Evolutionary conservation across 2,329 filamentous ascomycete genomes (phyloP), one percentile per base, ranked within the genome.

Genomic region (Sporothrix protearum): DNA sequence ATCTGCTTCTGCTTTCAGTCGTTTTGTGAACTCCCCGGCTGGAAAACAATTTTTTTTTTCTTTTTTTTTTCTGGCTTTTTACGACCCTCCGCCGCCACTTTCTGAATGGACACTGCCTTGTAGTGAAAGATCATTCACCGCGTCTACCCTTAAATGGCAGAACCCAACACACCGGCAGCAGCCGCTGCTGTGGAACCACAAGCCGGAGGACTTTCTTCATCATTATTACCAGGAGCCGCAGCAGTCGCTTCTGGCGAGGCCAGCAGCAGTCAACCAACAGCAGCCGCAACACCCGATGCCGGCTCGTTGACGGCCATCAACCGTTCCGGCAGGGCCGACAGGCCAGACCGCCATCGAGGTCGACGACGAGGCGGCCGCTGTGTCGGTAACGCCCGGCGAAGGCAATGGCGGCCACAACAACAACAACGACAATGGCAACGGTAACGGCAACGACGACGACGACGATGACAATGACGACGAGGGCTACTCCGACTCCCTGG

Each of bases 391-490:
- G 7, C 25, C 33, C 6, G 63, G 19, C 63, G 28, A 73, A 73
- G 76, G 74, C 71, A 72, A 7, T 9, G 42, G 16, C 63, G 28
- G n/a, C n/a, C n/a, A n/a, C n/a, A n/a, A n/a, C n/a, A n/a, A n/a
- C n/a, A n/a, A n/a, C n/a, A n/a, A n/a, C n/a, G n/a, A n/a, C n/a
- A n/a, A n/a, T n/a, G n/a, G n/a, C n/a, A n/a, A n/a, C n/a, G n/a
- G n/a, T n/a, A n/a, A n/a, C n/a, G n/a, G n/a, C n/a, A n/a, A n/a
- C n/a, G n/a, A n/a, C n/a, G n/a, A n/a, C n/a, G n/a, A n/a, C 16
- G 63, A 25, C 63, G 25, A 73, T 73, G 76, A 74, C 71, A 72
- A 7, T 9, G 42, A 30, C 45, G 30, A 73, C 73, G 76, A 74
- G 72, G 73, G 69, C 51, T 73, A 71, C n/a, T 36, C 30, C 7